Base-by-base conservation (phyloP, 148 eudicot species). In the Rhododendron kiyosumense region DNA sequence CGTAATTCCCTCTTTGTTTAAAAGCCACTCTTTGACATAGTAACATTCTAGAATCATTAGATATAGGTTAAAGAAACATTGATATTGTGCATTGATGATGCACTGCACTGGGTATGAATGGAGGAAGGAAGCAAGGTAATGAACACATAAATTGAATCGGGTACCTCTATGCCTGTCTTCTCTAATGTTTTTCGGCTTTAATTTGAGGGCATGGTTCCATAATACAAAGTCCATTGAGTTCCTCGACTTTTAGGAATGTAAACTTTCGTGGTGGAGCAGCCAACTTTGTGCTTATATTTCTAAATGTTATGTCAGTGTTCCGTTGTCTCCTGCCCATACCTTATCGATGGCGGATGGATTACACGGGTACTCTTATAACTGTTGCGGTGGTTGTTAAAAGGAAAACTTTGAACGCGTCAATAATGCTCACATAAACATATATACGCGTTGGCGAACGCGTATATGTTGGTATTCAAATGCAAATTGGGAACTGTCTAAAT, bases 21-120 rank as follows among this genome's bases (percentile, higher is more conserved):
- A 41, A 87, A 87, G 88, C 86, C 88, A 89, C 86, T 84, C 81
- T 67, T 59, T 74, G 82, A 48, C 26, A 77, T 22, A 6, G 65
- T 6, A 7, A 7, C 65, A 20, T 22, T 24, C 48, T 24, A 30
- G 76, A 71, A 30, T 71, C 30, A 71, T 30, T 71, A 14, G 76
- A 12, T 14, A 30, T 71, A 71, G 41, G 36, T 71, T 71, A 71
- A 69, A 71, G 76, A 30, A 32, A 32, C 20, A 71, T 26, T n/a
- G 34, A 67, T 26, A 26, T 65, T 10, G 26, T 65, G 73, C 30
- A 65, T 67, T 67, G 14, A 26, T 10, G 13, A 3, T 65, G 74
- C 26, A 13, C 18, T 52, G 57, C 57, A 51, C 7, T 15, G 1
- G 61, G 22, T 54, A 54, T 18, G 61, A 54, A 54, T 18, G 61